Percentiles rank a stretch among this genome's conserved stretches.
Evolutionary conservation across 1,139 yeast species (phyloP).

Genomic region (Eremothecium coryli): DNA sequence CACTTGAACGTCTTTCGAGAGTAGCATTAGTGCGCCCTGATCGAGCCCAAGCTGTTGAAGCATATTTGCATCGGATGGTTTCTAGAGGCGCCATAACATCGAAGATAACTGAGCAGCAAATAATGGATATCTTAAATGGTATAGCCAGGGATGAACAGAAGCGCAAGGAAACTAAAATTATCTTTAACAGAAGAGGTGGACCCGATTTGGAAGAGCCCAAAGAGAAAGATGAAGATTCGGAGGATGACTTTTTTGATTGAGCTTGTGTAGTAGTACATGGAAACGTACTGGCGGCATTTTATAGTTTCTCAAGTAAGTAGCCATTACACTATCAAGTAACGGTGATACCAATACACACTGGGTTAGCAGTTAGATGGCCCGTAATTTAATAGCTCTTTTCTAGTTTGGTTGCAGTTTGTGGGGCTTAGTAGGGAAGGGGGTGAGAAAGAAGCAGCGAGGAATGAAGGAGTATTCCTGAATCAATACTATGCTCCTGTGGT

Average conservation of each 20-base stretch:
- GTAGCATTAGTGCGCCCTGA: constrained; percentile 87
- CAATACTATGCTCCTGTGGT: too few relatives aligned
- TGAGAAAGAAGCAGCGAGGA: too few relatives aligned
- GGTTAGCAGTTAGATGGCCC: too few relatives aligned
- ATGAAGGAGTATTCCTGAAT: too few relatives aligned
- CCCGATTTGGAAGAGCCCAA: not conserved
- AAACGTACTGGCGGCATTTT: too few relatives aligned
- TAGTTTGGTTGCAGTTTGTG: too few relatives aligned
- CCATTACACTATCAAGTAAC: too few relatives aligned
- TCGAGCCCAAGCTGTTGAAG: constrained; percentile 84
- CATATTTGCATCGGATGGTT: constrained; percentile 63
- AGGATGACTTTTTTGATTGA: constrained; percentile 38
- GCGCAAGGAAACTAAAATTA: constrained; percentile 52
- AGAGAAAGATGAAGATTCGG: constrained; percentile 20
- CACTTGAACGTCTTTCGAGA: constrained; percentile 79
- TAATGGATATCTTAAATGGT: constrained; percentile 76
- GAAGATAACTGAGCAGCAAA: constrained; percentile 67
- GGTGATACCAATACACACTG: too few relatives aligned
- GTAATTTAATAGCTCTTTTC: too few relatives aligned
- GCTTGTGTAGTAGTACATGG: not conserved
- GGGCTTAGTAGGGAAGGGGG: too few relatives aligned
- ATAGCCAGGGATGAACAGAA: constrained; percentile 70
- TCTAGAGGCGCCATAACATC: constrained; percentile 67
- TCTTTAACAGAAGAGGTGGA: constrained; percentile 38
- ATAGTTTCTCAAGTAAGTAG: not conserved